Conservation (phyloP, 306 rosid species). For the Rosa chinensis region DNA sequence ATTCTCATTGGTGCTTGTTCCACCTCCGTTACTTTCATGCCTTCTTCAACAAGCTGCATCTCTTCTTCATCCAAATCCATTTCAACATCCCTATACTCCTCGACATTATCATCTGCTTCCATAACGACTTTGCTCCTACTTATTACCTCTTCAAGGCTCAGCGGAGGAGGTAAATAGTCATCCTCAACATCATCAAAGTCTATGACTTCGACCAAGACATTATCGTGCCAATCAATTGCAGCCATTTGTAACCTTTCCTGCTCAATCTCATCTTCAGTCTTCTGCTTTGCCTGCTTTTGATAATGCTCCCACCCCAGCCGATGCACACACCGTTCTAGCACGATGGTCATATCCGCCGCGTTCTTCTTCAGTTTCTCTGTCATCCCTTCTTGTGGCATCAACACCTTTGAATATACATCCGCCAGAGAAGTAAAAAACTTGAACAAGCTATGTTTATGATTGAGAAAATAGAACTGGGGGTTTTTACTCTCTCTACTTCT, state of each 20-base stretch:
- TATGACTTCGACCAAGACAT: too few relatives aligned
- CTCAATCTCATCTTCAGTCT: too few relatives aligned
- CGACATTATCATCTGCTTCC: slow-evolving; percentile 61
- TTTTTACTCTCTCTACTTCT: too few relatives aligned
- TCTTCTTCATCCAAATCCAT: slow-evolving; percentile 98
- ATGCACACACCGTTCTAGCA: too few relatives aligned
- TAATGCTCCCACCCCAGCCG: too few relatives aligned
- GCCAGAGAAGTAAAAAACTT: slow-evolving; percentile 85
- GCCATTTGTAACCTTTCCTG: too few relatives aligned
- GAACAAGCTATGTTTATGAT: slow-evolving; percentile 94
- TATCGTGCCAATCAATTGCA: too few relatives aligned
- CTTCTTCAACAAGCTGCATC: slow-evolving; percentile 93
- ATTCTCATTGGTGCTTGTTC: slow-evolving; percentile 87
- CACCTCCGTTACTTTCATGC: slow-evolving; percentile 70
- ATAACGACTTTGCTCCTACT: slow-evolving; percentile 74
- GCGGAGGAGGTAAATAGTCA: slow-evolving; percentile 82
- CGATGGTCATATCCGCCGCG: slow-evolving; percentile 72
- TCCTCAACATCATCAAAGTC: slow-evolving; percentile 98
- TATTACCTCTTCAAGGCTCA: slow-evolving; percentile 90
- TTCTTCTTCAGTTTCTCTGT: slow-evolving; percentile 77
- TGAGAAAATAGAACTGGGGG: too few relatives aligned
- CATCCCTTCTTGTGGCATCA: slow-evolving; percentile 87
- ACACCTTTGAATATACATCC: slow-evolving; percentile 83
- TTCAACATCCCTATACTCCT: slow-evolving; percentile 73
- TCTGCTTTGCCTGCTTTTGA: too few relatives aligned